Evolutionary conservation across 75 land plant species (phyloP), one percentile per base, ranked within the genome.

Genomic region (Pinus tabuliformis): DNA sequence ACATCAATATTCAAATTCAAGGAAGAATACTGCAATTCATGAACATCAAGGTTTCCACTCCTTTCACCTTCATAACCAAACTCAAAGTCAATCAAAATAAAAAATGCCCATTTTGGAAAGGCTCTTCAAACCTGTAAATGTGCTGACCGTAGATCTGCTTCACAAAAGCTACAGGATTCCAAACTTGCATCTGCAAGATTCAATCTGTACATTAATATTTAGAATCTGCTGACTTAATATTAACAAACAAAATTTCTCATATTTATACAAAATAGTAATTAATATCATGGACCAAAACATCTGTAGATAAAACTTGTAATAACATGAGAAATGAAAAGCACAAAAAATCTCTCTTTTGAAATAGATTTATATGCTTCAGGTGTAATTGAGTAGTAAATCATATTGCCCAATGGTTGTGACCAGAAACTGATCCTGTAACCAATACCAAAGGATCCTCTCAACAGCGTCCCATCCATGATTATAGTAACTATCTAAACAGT

Each of bases 141-240:
- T 75, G 98, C 98, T 62, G 93, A 77, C 6, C 96, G 96, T 64
- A 95, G 80, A 62, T 95, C 91, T 63, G 98, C 93, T 36, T 83
- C 91, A 85, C 87, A 88, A 77, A 95, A 84, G 81, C 93, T 93
- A 78, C 90, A 89, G 21, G 83, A 81, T 21, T 79, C 60, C 85
- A 92, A 79, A 80, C 78, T 83, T 65, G 93, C 89, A 88, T 92
- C 95, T 92, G 95, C 80, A 79, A 22, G 58, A 64, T 57, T 24
- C 15, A 70, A 42, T 61, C 6, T 76, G 28, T 18, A 24, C 20
- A 68, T 68, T 52, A 68, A 56, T 57, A 16, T 59, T 30, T 18
- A 59, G 17, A 17, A 74, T 28, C n/a, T 16, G 16, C 11, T 21
- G 26, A 42, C 13, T 68, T 21, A n/a, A 68, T 42, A 8, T 42